These are phyloP conservation scores for Apiotrichum domesticum DNA, from an alignment of 1,284 basidiomycete species.

Conservation along the genomic window DNA sequence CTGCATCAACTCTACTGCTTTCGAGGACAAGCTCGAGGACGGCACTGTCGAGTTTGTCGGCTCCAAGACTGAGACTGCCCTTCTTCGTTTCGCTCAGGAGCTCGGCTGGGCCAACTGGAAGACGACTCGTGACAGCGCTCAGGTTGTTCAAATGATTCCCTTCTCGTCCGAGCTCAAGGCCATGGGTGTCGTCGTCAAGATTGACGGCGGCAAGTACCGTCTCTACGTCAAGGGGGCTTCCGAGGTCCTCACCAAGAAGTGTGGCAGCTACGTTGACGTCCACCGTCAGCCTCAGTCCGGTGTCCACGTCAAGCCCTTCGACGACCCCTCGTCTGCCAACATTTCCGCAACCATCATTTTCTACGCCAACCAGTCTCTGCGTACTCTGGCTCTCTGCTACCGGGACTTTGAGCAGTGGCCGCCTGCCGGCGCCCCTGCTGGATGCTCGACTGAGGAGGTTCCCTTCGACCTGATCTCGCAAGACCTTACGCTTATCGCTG, in stretches of 20 bases:
- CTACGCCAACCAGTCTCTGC: conserved; percentile 90
- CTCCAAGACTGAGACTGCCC: conserved; percentile 92
- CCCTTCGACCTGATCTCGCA: conserved; percentile 64
- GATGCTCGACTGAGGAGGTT: conserved; percentile 54
- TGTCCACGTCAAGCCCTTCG: conserved; percentile 27
- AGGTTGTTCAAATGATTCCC: conserved; percentile 80
- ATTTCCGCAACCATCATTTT: conserved; percentile 71
- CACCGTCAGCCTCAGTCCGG: conserved; percentile 15
- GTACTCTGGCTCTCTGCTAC: conserved; percentile 90
- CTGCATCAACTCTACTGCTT: conserved; percentile 91
- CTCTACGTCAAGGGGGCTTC: conserved; percentile 88
- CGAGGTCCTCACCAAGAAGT: conserved; percentile 79
- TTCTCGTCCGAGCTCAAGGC: conserved; percentile 93
- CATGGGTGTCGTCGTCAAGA: conserved; percentile 81
- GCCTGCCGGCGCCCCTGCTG: conserved; percentile 55
- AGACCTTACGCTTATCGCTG: conserved; percentile 76
- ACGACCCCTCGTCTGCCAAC: conserved; percentile 28
- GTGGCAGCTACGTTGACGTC: conserved; percentile 64
- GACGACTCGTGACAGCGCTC: conserved; percentile 59
- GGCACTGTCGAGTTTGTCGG: conserved; percentile 73
- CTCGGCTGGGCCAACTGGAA: conserved; percentile 75
- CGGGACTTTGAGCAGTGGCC: conserved; percentile 84
- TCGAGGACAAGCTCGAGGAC: conserved; percentile 70
- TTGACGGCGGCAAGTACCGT: conserved; percentile 57
- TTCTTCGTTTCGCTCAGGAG: conserved; percentile 83